Evolutionary conservation across 108 stramenopile genomes (phyloP).

Genomic region (Cyclotella choctawhatcheeana): DNA sequence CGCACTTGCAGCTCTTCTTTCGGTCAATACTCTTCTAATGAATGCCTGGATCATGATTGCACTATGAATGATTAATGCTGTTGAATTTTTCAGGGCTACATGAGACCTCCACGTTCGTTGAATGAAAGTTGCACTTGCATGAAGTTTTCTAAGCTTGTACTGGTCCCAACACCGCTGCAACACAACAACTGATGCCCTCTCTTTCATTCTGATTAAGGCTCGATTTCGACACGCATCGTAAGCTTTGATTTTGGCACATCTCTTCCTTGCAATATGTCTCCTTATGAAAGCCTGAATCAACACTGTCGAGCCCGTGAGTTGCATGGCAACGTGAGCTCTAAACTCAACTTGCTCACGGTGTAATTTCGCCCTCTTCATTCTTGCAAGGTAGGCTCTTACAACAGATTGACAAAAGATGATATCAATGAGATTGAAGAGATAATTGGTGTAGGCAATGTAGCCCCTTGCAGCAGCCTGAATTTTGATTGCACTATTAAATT

Average conservation of each 20-base stretch:
- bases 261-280: slow-evolving; percentile 12
- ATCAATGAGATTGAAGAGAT: slow-evolving; percentile 60
- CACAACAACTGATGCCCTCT: not conserved
- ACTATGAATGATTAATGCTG: not conserved
- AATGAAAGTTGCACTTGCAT: slow-evolving; percentile 9
- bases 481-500: slow-evolving; percentile 14
- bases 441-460: slow-evolving; percentile 31
- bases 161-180: not conserved
- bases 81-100: not conserved
- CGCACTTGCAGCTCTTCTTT: not conserved
- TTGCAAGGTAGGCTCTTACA: slow-evolving; percentile 40
- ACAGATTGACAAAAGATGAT: slow-evolving; percentile 64
- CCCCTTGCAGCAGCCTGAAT: slow-evolving; percentile 38
- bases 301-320: not conserved
- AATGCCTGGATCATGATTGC: not conserved
- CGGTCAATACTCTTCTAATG: not conserved
- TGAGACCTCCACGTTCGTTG: slow-evolving; percentile 6
- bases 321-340: not conserved
- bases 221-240: slow-evolving; percentile 1
- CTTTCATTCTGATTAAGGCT: not conserved
- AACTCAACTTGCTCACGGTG: not conserved
- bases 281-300: slow-evolving; percentile 7
- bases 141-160: not conserved
- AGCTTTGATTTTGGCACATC: slow-evolving; percentile 2
- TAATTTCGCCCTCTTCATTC: not conserved